Evolutionary conservation across 2,329 filamentous ascomycete species (phyloP), one percentile per base, ranked within the genome.

Genomic region (Sarocladium oryzae): DNA sequence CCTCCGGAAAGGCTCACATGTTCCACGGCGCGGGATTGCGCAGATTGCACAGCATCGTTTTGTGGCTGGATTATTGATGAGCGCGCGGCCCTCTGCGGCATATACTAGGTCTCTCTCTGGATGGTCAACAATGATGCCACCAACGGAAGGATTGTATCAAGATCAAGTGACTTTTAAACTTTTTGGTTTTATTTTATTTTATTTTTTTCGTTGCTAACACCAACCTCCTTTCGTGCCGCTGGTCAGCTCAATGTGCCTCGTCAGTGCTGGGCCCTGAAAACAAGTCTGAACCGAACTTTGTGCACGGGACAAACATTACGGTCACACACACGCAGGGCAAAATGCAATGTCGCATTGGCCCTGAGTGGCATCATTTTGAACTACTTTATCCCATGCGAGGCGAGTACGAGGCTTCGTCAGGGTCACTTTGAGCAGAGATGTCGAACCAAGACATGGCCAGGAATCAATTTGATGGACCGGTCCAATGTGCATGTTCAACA

Each of bases 261-360:
- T 43, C 21, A 28, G 26, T 20, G 26, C 40, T 43, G n/a, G 40
- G 23, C 3, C 16, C 23, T n/a, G 35, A 18, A 8, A 32, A 13
- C 28, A 7, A 32, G n/a, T 32, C 28, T 8, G 35, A 8, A 8
- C 8, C 9, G 35, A 11, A 37, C 35, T 37, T 9, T 43, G 40
- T 23, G 40, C 40, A 43, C 40, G 40, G 40, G 40, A 26, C 40
- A 43, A n/a, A n/a, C n/a, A n/a, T n/a, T n/a, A n/a, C n/a, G n/a
- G n/a, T n/a, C n/a, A n/a, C n/a, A n/a, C n/a, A 13, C 13, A 30
- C 28, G 28, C 7, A 30, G 36, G n/a, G 13, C 36, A 8, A 16
- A 13, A 18, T 20, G 18, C n/a, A n/a, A 21, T 18, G 21, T 20
- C 21, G n/a, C n/a, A 10, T 6, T 45, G 21, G 3, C 21, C 21